Evolutionary conservation across 306 rosid species (phyloP), one percentile per base, ranked within the genome.

Genomic region (Quercus rubra): DNA sequence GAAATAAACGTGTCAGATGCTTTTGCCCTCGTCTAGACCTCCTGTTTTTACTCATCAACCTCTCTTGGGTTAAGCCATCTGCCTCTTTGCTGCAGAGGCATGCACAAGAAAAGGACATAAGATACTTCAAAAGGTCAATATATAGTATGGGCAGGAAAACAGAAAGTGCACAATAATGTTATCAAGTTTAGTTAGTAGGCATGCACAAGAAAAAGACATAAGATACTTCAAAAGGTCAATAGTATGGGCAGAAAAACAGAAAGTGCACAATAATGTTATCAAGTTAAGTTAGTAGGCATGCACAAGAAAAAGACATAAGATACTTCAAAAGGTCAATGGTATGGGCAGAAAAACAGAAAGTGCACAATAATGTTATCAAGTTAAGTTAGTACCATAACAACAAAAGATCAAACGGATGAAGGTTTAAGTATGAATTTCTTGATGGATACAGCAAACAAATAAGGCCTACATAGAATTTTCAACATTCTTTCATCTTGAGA

Each of bases 21-120:
- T 95, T 95, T 80, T 95, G 99, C 35, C 96, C 97, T 56, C 82
- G 83, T 70, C 99, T 77, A 55, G 82, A 79, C 96, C 97, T 89
- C 66, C 80, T 83, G 83, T 88, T 91, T 85, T 86, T 86, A 55
- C 75, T 90, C 87, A 8, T 41, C 51, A 74, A 35, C 54, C 49
- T 77, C 46, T 56, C 43, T 51, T 78, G 80, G 64, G 19, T 78
- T 20, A 81, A 15, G 11, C 55, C 87, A 58, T 68, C 72, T 19
- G 17, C 56, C 80, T 17, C 70, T 70, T 76, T 73, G 66, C 91
- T 89, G 83, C 82, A 81, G 7, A 35, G 23, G 9, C 69, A n/a
- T 41, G 69, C 55, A 72, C 20, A 51, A 27, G 35, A 71, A 43
- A 49, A 19, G 23, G 35, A 74, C 70, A 75, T 68, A 23, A 63